Conservation (phyloP, 805 yeast species). For the Candida fluviatilis region DNA sequence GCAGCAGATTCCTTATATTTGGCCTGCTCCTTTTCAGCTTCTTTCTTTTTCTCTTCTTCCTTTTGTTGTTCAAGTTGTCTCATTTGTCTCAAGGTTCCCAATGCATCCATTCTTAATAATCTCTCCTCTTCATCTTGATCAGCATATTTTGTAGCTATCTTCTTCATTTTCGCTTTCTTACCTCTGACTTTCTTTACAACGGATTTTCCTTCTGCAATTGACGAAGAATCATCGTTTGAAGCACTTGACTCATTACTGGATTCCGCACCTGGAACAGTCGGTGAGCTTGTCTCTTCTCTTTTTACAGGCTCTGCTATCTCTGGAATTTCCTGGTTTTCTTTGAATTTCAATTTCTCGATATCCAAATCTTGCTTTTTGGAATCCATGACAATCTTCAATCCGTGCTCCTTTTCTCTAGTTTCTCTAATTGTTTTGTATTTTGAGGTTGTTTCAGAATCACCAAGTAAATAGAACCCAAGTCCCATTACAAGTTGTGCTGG, state of each 20-base stretch:
- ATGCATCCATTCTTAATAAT: conserved; percentile 63
- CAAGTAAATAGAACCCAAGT: conserved; percentile 72
- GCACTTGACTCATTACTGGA: background rate
- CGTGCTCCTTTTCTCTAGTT: conserved; percentile 33
- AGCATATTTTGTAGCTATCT: conserved; percentile 76
- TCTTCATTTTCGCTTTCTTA: conserved; percentile 77
- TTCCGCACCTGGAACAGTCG: background rate
- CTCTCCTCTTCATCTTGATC: conserved; percentile 93
- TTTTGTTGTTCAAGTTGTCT: conserved; percentile 23
- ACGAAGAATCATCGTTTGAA: background rate
- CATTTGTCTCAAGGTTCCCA: conserved; percentile 75
- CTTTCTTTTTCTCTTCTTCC: conserved; percentile 9
- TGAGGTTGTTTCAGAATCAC: conserved; percentile 51
- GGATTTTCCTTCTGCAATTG: background rate
- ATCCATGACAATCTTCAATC: conserved; percentile 30
- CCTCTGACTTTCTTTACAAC: conserved; percentile 55
- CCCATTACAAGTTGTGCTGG: conserved; percentile 91
- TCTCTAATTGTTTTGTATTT: conserved; percentile 23
- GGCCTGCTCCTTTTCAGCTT: conserved; percentile 21
- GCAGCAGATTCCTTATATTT: conserved; percentile 25
- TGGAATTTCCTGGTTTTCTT: conserved; percentile 2
- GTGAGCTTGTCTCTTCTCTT: too few species aligned
- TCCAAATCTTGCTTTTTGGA: conserved; percentile 34
- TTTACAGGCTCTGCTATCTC: too few species aligned
- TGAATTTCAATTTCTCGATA: conserved; percentile 17